These are phyloP conservation scores for Colletotrichum sp. DNA, from an alignment of 2,329 filamentous ascomycete species.

Conservation along the genomic window DNA sequence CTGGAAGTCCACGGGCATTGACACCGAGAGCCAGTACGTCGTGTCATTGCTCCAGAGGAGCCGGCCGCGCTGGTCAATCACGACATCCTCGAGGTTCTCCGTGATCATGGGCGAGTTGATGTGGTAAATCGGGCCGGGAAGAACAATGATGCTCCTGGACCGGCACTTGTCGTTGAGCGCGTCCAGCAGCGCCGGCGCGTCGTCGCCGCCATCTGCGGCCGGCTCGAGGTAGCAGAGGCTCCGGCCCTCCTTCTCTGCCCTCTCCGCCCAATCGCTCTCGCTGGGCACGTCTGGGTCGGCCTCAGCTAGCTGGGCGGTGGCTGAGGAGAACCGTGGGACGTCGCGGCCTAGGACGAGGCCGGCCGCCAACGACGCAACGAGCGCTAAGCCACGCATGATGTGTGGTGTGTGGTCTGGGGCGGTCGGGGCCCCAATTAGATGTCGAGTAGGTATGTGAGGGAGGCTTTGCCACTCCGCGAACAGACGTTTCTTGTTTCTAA, in stretches of 20 bases:
- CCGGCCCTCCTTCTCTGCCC: conserved; percentile 38
- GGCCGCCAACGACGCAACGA: neutral
- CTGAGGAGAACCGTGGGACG: neutral
- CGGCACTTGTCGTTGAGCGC: conserved; percentile 36
- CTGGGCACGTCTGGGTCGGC: neutral
- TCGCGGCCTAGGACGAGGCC: neutral
- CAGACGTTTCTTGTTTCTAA: neutral
- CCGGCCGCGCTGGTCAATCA: conserved; percentile 47
- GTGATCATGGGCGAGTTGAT: conserved; percentile 41
- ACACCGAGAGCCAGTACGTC: conserved; percentile 56
- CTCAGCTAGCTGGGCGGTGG: neutral
- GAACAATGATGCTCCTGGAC: conserved; percentile 32
- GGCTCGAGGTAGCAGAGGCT: conserved; percentile 34
- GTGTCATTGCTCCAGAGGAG: conserved; percentile 50
- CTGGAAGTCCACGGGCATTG: conserved; percentile 57
- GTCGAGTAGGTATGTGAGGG: neutral
- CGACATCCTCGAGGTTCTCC: conserved; percentile 34
- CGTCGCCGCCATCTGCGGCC: conserved; percentile 29
- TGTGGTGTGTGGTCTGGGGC: neutral
- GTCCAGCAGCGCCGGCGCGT: conserved; percentile 33
- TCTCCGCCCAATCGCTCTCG: conserved; percentile 28
- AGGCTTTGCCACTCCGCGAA: neutral
- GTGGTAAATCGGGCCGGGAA: conserved; percentile 37
- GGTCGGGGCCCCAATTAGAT: neutral
- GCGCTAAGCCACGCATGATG: neutral